These are phyloP conservation scores for Erigeron philadelphicus DNA, from an alignment of 140 eudicot genomes.

Conservation along the genomic window DNA sequence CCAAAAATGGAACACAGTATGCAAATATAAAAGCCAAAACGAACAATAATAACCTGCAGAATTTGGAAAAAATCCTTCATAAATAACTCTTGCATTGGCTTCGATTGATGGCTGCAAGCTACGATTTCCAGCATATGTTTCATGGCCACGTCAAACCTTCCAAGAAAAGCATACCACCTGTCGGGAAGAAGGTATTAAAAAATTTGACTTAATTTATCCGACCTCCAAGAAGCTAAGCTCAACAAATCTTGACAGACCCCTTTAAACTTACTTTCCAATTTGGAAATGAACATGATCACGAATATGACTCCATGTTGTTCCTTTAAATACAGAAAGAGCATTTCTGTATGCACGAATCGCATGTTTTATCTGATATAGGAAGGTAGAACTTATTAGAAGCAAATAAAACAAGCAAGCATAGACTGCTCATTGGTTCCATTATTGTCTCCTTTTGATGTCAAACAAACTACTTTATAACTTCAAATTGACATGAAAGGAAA, in stretches of 20 bases:
- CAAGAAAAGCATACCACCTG: constrained; percentile 95
- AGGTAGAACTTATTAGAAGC: constrained; percentile 27
- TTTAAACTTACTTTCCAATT: constrained; percentile 69
- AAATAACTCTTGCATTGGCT: constrained; percentile 74
- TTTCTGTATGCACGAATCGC: constrained; percentile 87
- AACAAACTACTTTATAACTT: constrained; percentile 12
- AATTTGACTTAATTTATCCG: constrained; percentile 7
- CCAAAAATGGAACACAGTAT: background rate
- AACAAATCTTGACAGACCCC: constrained; percentile 12
- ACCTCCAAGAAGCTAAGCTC: background rate
- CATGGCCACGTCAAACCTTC: constrained; percentile 79
- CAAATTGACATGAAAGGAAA: background rate
- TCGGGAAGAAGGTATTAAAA: constrained; percentile 8
- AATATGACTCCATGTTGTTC: constrained; percentile 83
- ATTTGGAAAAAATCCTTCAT: constrained; percentile 68
- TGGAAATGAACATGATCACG: constrained; percentile 88
- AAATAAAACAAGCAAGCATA: constrained; percentile 9
- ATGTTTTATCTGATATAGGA: constrained; percentile 65
- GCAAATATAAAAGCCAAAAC: background rate
- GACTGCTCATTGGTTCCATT: constrained; percentile 17
- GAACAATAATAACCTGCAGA: constrained; percentile 54
- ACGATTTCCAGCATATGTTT: constrained; percentile 78
- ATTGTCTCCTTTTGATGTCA: constrained; percentile 12
- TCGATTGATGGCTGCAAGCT: constrained; percentile 87
- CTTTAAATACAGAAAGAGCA: constrained; percentile 81